phyloP scores from a whole-genome alignment of 345 rosid species.

The Draba incana region DNA sequence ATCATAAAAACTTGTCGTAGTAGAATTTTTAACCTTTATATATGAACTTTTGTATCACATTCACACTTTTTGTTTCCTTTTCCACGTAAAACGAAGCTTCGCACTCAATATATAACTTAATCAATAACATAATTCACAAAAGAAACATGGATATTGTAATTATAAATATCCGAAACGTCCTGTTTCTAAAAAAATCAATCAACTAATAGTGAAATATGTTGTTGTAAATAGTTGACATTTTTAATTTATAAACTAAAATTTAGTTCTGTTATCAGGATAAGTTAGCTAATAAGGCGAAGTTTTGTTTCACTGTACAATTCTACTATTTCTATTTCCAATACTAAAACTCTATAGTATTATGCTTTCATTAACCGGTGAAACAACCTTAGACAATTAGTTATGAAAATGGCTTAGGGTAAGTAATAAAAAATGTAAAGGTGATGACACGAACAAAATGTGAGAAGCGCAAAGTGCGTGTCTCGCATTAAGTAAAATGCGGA shows the following conservation, averaged over 20 bases:
- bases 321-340: background rate
- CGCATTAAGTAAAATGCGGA: conserved; percentile 11
- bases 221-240: background rate
- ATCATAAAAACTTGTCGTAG: conserved; percentile 32
- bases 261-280: background rate
- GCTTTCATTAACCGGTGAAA: background rate
- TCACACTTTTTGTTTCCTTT: conserved; percentile 18
- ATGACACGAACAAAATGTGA: conserved; percentile 24
- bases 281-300: background rate
- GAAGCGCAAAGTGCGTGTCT: conserved; percentile 25
- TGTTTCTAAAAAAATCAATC: background rate
- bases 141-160: background rate
- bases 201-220: background rate
- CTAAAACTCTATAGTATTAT: background rate
- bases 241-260: background rate
- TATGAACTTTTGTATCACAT: background rate
- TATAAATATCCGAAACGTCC: background rate
- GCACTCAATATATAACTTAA: conserved; percentile 19
- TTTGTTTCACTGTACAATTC: background rate
- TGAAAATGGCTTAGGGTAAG: background rate
- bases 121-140: background rate
- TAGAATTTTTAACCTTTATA: conserved; percentile 22
- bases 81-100: conserved; percentile 11
- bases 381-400: background rate
- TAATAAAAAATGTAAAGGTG: conserved; percentile 2